A percentile compares a stretch with the other conserved stretches of the same genome.
Evolutionary conservation across 257 asterid species (phyloP).

Genomic region (Gentiana macrophylla): DNA sequence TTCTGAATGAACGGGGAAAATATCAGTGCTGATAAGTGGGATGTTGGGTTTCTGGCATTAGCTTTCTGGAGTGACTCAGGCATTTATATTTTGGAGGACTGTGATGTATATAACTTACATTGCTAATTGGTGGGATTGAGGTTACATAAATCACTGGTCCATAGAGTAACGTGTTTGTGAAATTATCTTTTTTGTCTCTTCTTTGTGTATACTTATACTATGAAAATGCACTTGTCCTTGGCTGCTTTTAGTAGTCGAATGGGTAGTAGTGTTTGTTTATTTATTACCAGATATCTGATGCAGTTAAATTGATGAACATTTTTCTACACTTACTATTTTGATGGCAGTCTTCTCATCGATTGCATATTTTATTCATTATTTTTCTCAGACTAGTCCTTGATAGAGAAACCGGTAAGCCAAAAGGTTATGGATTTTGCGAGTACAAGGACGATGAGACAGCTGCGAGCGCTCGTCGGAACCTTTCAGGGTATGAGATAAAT

Average conservation of each 20-base stretch:
- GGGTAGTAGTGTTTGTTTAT: not conserved
- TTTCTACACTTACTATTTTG: not conserved
- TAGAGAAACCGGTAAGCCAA: conserved; percentile 95
- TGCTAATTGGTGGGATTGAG: no score
- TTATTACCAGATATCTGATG: not conserved
- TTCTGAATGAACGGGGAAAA: no score
- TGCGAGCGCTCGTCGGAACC: conserved; percentile 69
- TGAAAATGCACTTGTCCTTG: not conserved
- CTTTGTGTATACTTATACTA: no score
- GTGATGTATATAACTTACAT: no score
- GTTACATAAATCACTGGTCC: no score
- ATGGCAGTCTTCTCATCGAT: not conserved
- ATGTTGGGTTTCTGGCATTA: no score
- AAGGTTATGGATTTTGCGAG: conserved; percentile 97
- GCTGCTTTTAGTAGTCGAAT: not conserved
- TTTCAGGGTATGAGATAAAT: conserved; percentile 79
- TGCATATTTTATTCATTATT: not conserved
- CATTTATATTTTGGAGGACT: no score
- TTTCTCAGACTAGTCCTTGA: conserved; percentile 68
- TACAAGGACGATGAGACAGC: conserved; percentile 97
- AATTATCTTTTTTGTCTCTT: no score
- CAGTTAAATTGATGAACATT: not conserved
- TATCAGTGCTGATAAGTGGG: no score
- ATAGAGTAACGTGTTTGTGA: no score
- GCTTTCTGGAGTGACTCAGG: no score